Conservation (phyloP, 768 basidiomycete genomes). For the Naematelia aurantialba region DNA sequence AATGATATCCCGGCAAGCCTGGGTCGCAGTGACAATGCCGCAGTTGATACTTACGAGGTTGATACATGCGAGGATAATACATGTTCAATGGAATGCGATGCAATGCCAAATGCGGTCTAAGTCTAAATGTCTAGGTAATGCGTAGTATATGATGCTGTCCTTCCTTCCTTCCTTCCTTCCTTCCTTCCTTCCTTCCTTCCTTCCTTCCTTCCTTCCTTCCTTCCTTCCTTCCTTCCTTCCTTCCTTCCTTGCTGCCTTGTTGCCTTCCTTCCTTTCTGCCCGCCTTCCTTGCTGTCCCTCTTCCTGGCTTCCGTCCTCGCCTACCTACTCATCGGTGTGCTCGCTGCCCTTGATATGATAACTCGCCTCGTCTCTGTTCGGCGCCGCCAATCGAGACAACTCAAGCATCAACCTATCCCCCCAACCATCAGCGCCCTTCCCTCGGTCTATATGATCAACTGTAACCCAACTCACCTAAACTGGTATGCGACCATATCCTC, state of each 20-base stretch:
- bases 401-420: slow-evolving; percentile 22
- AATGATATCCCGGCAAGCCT: too few species aligned
- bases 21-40: too few species aligned
- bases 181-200: slow-evolving; percentile 42
- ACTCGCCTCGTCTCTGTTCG: slow-evolving; percentile 19
- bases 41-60: too few species aligned
- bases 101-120: too few species aligned
- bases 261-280: too few species aligned
- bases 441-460: background rate
- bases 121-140: too few species aligned
- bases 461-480: slow-evolving; percentile 32
- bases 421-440: slow-evolving; percentile 2
- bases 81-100: too few species aligned
- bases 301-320: too few species aligned
- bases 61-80: too few species aligned
- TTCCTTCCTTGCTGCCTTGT: background rate
- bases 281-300: too few species aligned
- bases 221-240: slow-evolving; percentile 2
- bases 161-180: slow-evolving; percentile 52
- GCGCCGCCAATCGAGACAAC: slow-evolving; percentile 13
- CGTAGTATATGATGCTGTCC: too few species aligned
- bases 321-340: background rate
- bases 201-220: slow-evolving; percentile 2
- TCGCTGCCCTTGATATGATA: slow-evolving; percentile 22
- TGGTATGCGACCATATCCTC: slow-evolving; percentile 50